These are phyloP conservation scores for Pichia pseudocactophila DNA, from an alignment of 805 yeast genomes.

Conservation along the genomic window DNA sequence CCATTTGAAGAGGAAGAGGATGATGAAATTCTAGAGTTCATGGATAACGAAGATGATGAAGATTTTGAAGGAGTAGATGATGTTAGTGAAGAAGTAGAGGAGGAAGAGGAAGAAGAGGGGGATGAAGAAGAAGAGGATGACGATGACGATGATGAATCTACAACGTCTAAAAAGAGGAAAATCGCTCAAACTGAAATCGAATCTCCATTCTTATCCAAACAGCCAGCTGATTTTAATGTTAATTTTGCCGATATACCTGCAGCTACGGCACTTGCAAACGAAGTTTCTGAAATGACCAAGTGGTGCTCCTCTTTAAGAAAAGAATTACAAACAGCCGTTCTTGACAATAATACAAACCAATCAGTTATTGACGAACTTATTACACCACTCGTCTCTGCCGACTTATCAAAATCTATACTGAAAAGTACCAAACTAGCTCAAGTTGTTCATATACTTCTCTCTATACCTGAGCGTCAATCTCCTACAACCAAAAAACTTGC, in stretches of 20 bases:
- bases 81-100: conserved; percentile 7
- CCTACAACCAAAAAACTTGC: conserved; percentile 14
- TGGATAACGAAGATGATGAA: background rate
- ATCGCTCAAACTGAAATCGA: background rate
- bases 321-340: conserved; percentile 19
- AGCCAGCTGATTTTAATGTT: conserved; percentile 16
- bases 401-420: conserved; percentile 24
- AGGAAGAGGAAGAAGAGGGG: conserved; percentile 8
- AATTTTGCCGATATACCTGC: conserved; percentile 16
- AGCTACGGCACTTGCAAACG: conserved; percentile 16
- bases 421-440: conserved; percentile 26
- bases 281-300: conserved; percentile 15
- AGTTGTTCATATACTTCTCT: conserved; percentile 26
- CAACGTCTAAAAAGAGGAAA: no score
- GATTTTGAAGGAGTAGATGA: conserved; percentile 13
- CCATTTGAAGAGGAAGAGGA: conserved; percentile 12
- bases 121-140: conserved; percentile 9
- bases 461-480: conserved; percentile 28
- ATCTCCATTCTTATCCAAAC: conserved; percentile 16
- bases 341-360: conserved; percentile 2
- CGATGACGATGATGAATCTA: conserved; percentile 5
- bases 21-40: background rate
- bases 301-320: conserved; percentile 19
- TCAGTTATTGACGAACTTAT: conserved; percentile 17
- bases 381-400: conserved; percentile 18